phyloP scores from a whole-genome alignment of 179 eudicot species.

The Nepenthes alata region DNA sequence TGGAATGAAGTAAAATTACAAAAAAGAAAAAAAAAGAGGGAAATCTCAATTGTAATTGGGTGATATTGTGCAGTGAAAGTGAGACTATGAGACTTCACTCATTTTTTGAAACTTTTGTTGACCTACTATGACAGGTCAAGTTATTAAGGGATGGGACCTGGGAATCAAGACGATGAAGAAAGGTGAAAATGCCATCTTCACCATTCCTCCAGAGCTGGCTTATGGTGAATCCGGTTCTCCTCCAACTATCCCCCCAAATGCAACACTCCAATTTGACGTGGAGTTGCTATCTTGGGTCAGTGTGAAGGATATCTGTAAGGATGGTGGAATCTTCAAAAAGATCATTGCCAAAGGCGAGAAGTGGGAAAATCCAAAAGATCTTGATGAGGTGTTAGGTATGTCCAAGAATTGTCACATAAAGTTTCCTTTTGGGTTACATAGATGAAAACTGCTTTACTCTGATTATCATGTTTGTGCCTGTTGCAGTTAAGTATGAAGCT shows the following conservation, averaged over 20 bases:
- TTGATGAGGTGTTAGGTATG: constrained; percentile 76
- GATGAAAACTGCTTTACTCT: not conserved
- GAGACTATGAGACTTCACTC: not conserved
- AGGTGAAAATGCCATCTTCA: constrained; percentile 83
- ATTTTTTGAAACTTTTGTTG: not conserved
- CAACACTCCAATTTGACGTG: constrained; percentile 80
- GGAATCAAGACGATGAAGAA: constrained; percentile 94
- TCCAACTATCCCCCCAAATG: constrained; percentile 72
- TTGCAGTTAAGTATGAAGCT: constrained; percentile 76
- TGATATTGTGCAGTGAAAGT: too few species aligned
- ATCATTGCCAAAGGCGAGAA: constrained; percentile 67
- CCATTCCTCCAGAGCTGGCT: constrained; percentile 79
- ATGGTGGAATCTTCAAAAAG: constrained; percentile 83
- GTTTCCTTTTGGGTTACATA: not conserved
- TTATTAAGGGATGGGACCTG: constrained; percentile 84
- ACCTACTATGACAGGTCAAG: constrained; percentile 48
- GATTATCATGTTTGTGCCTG: not conserved
- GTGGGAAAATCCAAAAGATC: constrained; percentile 92
- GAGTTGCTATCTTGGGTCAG: constrained; percentile 78
- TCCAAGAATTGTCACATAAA: not conserved
- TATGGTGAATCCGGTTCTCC: constrained; percentile 78
- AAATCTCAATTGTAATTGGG: too few species aligned
- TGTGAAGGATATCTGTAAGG: constrained; percentile 89
- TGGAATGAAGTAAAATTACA: too few species aligned
- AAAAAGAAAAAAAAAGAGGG: too few species aligned